Conservation (phyloP, 345 rosid species). For the Populus tremula region DNA sequence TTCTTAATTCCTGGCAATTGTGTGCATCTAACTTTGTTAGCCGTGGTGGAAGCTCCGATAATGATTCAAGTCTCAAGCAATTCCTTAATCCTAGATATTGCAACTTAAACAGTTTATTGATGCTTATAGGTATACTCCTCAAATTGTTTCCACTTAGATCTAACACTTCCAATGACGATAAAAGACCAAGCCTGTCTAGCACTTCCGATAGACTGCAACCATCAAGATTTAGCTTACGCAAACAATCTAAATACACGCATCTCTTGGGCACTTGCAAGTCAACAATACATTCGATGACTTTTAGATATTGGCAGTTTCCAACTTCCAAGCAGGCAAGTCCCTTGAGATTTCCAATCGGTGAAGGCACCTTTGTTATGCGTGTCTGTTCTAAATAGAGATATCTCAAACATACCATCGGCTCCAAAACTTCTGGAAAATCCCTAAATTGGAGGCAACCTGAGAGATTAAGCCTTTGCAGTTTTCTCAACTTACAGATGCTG, state of each 20-base stretch:
- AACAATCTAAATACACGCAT: too few relatives aligned
- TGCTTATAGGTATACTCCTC: too few relatives aligned
- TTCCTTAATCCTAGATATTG: too few relatives aligned
- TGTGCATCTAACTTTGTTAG: not conserved
- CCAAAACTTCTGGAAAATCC: too few relatives aligned
- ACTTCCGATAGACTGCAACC: not conserved
- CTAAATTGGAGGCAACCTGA: too few relatives aligned
- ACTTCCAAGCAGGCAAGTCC: not conserved
- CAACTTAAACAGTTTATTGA: too few relatives aligned
- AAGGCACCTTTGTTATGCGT: not conserved
- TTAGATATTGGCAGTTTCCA: not conserved
- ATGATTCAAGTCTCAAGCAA: not conserved
- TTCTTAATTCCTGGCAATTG: not conserved
- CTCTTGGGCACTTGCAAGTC: too few relatives aligned
- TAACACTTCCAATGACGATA: not conserved
- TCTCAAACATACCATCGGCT: too few relatives aligned
- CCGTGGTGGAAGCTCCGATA: not conserved
- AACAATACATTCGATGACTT: fast-evolving
- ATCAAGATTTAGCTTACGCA: not conserved
- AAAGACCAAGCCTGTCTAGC: not conserved
- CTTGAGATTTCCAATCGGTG: not conserved
- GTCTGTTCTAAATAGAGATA: not conserved
- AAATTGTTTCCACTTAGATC: too few relatives aligned
- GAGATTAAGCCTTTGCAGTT: too few relatives aligned
- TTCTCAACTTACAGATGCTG: too few relatives aligned